Conservation (phyloP, 257 asterid species). For the Euphrasia confusa region DNA sequence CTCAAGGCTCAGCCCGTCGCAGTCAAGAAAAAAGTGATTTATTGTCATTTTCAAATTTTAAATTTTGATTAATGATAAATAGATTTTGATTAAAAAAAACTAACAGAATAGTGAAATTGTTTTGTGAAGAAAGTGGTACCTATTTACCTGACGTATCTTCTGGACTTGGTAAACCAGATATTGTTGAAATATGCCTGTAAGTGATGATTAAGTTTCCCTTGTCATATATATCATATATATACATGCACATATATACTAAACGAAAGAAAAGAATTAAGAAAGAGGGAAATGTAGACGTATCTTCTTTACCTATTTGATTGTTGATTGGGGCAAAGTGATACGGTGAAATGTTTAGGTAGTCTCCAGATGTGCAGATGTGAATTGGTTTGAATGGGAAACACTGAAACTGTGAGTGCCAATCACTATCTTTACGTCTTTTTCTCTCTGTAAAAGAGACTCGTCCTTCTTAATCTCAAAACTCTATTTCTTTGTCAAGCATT, state of each 20-base stretch:
- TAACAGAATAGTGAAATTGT: conserved; percentile 18
- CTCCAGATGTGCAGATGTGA: not conserved
- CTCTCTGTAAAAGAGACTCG: too few relatives aligned
- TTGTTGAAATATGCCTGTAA: conserved; percentile 83
- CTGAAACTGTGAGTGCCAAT: too few relatives aligned
- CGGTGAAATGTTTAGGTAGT: not conserved
- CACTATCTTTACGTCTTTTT: not conserved
- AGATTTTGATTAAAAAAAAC: conserved; percentile 4
- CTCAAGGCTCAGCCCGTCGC: conserved; percentile 96
- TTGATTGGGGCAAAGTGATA: conserved; percentile 7
- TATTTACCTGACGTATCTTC: conserved; percentile 84
- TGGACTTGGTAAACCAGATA: conserved; percentile 91
- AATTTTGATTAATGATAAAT: conserved; percentile 12
- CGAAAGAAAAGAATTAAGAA: not conserved
- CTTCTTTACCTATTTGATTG: not conserved
- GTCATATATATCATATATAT: not conserved
- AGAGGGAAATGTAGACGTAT: not conserved
- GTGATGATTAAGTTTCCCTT: not conserved
- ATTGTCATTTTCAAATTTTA: conserved; percentile 6
- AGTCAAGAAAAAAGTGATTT: not conserved
- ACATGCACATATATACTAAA: not conserved
- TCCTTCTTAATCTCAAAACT: too few relatives aligned
- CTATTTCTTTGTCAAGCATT: too few relatives aligned
- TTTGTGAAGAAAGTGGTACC: conserved; percentile 23
- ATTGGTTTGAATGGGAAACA: too few relatives aligned